Evolutionary conservation across 768 basidiomycete species (phyloP), one percentile per base, ranked within the genome.

Genomic region (Gymnopilus dilepis): DNA sequence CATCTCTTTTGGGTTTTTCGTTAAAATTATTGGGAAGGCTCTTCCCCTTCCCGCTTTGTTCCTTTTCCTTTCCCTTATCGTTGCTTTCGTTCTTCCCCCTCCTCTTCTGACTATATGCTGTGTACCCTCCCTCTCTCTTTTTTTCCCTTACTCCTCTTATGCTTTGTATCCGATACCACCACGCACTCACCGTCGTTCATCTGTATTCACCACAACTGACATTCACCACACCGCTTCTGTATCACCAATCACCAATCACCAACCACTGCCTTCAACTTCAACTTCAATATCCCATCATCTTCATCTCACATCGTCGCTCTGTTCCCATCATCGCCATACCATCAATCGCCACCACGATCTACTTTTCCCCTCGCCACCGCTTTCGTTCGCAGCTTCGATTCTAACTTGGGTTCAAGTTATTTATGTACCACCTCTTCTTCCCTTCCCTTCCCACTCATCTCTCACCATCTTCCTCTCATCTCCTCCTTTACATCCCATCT

Each of bases 21-120:
- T 48, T 58, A 58, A 58, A 58, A 37, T 58, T 58, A 58, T 58
- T 58, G 57, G 57, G 57, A 47, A 48, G 31, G 34, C 40, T 40
- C 38, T n/a, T 3, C 11, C 22, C 22, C 22, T 26, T 54, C 48
- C 13, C 55, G 24, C 34, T 43, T 34, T 37, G 40, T 19, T 65
- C 51, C 7, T n/a, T 34, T 22, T 11, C n/a, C 21, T 37, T 37
- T 12, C 22, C 6, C 52, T 21, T n/a, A n/a, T n/a, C n/a, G n/a
- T n/a, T n/a, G n/a, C n/a, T n/a, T n/a, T 48, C 21, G 4, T 54
- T 17, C 52, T 21, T 48, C 13, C 21, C 7, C 45, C 12, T 52
- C 6, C 22, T 33, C 33, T 50, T n/a, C n/a, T n/a, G n/a, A n/a
- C 43, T 24, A 6, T 47, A 22, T 26, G 45, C 34, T 37, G 34